A percentile compares a stretch with the other conserved stretches of the same genome.
Conservation (phyloP, 192 early-diverging fungal species). For the Coemansia sp. region DNA sequence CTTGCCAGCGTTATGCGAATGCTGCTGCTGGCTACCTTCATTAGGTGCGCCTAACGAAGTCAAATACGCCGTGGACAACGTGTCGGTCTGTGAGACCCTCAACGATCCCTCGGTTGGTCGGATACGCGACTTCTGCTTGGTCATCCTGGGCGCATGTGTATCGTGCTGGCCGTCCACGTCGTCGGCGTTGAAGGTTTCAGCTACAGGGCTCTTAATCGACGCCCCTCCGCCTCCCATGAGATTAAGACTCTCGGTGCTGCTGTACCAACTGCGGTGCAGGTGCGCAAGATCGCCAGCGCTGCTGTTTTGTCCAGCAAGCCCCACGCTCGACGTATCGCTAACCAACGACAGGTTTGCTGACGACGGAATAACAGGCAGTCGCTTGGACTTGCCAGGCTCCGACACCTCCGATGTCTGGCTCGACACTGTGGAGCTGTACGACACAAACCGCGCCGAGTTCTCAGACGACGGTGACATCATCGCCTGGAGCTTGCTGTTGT, state of each 20-base stretch:
- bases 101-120: conserved; percentile 16
- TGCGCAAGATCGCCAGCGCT: conserved; percentile 36
- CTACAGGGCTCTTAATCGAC: conserved; percentile 12
- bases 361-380: conserved; percentile 17
- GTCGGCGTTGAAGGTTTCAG: conserved; percentile 9
- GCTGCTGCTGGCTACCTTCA: background rate
- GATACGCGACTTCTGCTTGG: conserved; percentile 38
- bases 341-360: conserved; percentile 33
- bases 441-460: conserved; percentile 36
- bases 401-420: conserved; percentile 28
- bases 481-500: conserved; percentile 29
- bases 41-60: background rate
- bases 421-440: conserved; percentile 38
- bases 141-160: conserved; percentile 20
- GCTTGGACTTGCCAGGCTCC: conserved; percentile 23
- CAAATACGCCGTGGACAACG: background rate
- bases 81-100: background rate
- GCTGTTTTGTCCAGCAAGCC: conserved; percentile 25
- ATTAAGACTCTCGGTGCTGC: conserved; percentile 50
- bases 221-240: conserved; percentile 41
- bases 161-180: conserved; percentile 11
- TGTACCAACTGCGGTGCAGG: conserved; percentile 54
- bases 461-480: conserved; percentile 48
- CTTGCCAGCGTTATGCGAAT: conserved; percentile 21
- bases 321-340: conserved; percentile 34